Percentiles rank a stretch among this genome's conserved stretches.
phyloP scores from a whole-genome alignment of 2,329 filamentous ascomycete species.

The Dryadomyces quercivorus region DNA sequence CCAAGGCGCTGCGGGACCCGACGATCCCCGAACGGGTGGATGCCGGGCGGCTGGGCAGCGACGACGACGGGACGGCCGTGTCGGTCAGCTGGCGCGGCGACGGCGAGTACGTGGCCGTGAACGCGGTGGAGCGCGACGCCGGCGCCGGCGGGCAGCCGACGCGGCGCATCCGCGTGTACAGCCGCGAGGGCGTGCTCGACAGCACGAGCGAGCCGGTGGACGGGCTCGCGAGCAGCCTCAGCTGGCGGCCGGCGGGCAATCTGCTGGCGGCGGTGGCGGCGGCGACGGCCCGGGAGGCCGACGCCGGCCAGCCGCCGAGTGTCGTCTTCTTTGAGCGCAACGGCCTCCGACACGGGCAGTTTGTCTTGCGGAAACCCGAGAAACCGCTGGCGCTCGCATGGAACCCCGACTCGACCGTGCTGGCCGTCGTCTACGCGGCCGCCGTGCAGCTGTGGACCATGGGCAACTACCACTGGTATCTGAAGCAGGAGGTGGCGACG shows the following conservation, averaged over 20 bases:
- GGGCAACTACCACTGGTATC: constrained; percentile 95
- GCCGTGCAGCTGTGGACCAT: constrained; percentile 90
- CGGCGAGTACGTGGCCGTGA: constrained; percentile 81
- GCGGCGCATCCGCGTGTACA: constrained; percentile 77
- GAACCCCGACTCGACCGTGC: constrained; percentile 85
- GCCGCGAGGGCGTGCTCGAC: constrained; percentile 78
- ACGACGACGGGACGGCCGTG: constrained; percentile 55
- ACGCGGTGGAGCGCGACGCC: constrained; percentile 46
- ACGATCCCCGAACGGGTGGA: constrained; percentile 91
- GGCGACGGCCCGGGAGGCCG: constrained; percentile 21
- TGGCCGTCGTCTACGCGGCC: constrained; percentile 66
- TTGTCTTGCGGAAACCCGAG: constrained; percentile 51
- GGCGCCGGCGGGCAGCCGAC: constrained; percentile 32
- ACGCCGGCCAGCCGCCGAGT: constrained; percentile 38
- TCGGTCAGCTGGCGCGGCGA: constrained; percentile 90
- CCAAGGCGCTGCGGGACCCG: constrained; percentile 76
- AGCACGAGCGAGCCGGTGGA: constrained; percentile 93
- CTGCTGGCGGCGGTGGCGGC: constrained; percentile 62
- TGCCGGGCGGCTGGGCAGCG: constrained; percentile 59
- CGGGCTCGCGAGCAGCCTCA: constrained; percentile 72
- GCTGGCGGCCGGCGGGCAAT: constrained; percentile 86
- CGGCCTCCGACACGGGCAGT: constrained; percentile 91
- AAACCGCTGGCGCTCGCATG: constrained; percentile 58
- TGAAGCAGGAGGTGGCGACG: constrained; percentile 73
- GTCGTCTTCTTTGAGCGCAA: constrained; percentile 96